A percentile compares a stretch with the other conserved stretches of the same genome.
Evolutionary conservation across 495 filamentous ascomycete genomes (phyloP).

Genomic region (Hypoxylon crocopeplum): DNA sequence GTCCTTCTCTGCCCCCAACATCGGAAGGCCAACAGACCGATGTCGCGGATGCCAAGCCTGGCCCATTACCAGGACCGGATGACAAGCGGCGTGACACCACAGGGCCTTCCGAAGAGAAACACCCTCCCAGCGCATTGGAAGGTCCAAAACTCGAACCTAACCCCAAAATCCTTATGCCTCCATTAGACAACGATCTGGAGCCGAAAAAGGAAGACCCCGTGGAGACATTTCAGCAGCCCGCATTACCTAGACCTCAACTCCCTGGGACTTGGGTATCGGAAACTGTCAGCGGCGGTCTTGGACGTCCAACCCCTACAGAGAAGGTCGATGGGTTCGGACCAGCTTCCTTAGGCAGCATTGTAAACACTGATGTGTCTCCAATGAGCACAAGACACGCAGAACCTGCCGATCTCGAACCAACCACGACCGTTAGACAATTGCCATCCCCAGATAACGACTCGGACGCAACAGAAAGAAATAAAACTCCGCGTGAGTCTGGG

Average conservation of each 20-base stretch:
- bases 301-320: conserved; percentile 29
- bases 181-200: conserved; percentile 7
- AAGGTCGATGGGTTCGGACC: conserved; percentile 13
- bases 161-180: conserved; percentile 11
- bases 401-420: conserved; percentile 34
- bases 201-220: conserved; percentile 20
- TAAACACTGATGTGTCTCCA: conserved; percentile 26
- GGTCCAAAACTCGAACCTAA: conserved; percentile 34
- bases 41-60: conserved; percentile 2
- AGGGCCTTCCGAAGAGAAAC: conserved; percentile 17
- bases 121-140: conserved; percentile 20
- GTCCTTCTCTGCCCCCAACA: conserved; percentile 8
- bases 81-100: conserved; percentile 5
- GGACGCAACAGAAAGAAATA: conserved; percentile 1
- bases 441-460: conserved; percentile 9
- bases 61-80: not conserved
- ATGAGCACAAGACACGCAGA: conserved; percentile 30
- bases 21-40: conserved; percentile 6
- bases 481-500: not conserved
- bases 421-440: conserved; percentile 23
- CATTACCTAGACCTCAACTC: conserved; percentile 57
- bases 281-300: conserved; percentile 48
- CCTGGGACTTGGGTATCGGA: conserved; percentile 72
- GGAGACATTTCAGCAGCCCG: conserved; percentile 24
- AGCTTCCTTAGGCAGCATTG: conserved; percentile 14